Conservation (phyloP, 257 asterid genomes). For the Avicennia marina region DNA sequence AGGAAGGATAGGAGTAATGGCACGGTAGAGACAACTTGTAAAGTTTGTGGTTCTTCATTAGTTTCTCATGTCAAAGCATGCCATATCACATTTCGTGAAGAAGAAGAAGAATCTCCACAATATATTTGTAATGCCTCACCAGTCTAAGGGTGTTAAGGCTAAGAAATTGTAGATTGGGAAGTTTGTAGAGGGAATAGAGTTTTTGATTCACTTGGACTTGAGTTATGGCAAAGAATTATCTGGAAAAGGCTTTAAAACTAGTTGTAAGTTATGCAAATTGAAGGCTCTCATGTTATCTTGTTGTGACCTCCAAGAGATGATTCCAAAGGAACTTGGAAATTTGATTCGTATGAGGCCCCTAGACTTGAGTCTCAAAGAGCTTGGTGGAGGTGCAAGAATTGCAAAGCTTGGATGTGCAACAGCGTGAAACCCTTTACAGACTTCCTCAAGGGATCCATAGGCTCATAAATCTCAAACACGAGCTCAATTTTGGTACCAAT, state of each 20-base stretch:
- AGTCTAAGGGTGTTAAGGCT: not conserved
- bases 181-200: not conserved
- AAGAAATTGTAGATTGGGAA: not conserved
- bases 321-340: not conserved
- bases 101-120: not conserved
- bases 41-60: not conserved
- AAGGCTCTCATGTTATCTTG: not conserved
- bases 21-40: not conserved
- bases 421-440: not conserved
- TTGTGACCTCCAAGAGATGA: not conserved
- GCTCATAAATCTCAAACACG: constrained; percentile 15
- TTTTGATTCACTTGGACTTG: constrained; percentile 19
- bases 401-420: constrained; percentile 13
- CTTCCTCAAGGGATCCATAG: constrained; percentile 20
- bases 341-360: constrained; percentile 4
- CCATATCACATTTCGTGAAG: not conserved
- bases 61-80: not conserved
- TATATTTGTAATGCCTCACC: not conserved
- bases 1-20: not conserved
- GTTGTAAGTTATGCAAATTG: not conserved
- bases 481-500: not conserved
- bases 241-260: not conserved
- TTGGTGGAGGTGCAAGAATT: constrained; percentile 16
- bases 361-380: not conserved
- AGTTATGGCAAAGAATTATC: not conserved